A percentile compares a stretch with the other conserved stretches of the same genome.
These are phyloP conservation scores for Microstroma glucosiphilum DNA, from an alignment of 1,284 basidiomycete genomes.

Conservation along the genomic window DNA sequence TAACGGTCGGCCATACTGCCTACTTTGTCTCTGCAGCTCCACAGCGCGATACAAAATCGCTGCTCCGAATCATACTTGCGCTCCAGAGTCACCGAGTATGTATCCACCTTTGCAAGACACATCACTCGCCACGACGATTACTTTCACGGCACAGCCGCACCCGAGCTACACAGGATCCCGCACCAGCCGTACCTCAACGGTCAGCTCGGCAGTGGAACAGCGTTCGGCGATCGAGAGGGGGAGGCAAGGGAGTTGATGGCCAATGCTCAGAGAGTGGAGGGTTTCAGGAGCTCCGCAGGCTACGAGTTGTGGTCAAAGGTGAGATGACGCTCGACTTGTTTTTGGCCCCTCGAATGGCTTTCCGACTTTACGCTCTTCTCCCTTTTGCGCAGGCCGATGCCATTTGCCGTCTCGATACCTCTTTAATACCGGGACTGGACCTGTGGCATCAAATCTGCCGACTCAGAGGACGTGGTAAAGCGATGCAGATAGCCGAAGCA, in stretches of 20 bases:
- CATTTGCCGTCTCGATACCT: no score
- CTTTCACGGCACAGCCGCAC: constrained; percentile 60
- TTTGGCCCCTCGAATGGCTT: constrained; percentile 6
- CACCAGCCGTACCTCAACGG: constrained; percentile 53
- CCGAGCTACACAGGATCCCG: constrained; percentile 57
- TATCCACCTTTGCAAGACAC: constrained; percentile 66
- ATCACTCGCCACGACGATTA: constrained; percentile 74
- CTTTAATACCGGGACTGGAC: constrained; percentile 57
- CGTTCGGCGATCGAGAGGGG: constrained; percentile 62
- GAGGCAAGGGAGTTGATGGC: constrained; percentile 61
- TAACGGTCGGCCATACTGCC: no score
- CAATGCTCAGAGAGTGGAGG: constrained; percentile 71
- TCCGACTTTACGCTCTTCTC: constrained; percentile 16
- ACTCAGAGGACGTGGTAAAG: constrained; percentile 59
- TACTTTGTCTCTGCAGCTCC: constrained; percentile 30
- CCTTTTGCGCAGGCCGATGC: no score
- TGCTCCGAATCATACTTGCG: constrained; percentile 74
- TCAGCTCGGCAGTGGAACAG: constrained; percentile 63
- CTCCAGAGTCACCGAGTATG: constrained; percentile 69
- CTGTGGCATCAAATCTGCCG: constrained; percentile 66
- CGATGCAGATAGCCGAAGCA: constrained; percentile 62
- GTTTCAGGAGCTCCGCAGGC: constrained; percentile 65
- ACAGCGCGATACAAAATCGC: constrained; percentile 64
- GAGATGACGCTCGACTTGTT: constrained; percentile 4
- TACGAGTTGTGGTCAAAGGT: constrained; percentile 58